Base-by-base conservation (phyloP, 2,329 filamentous ascomycete genomes). In the Chaetomium globosum region DNA sequence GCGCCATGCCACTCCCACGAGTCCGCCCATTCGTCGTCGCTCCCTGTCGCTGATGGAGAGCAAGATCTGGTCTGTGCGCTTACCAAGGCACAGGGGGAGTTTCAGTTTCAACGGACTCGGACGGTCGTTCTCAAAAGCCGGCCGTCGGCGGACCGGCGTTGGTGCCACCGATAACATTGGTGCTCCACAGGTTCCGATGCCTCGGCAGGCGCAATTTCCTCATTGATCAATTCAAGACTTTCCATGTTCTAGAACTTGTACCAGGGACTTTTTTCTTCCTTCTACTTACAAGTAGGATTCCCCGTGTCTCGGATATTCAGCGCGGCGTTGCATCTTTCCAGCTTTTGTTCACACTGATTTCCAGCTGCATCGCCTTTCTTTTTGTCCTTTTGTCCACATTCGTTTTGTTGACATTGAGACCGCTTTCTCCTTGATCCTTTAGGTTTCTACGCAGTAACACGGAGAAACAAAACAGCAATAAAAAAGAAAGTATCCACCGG, bases 131-230 rank as follows among this genome's bases (percentile, higher is more conserved):
- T 39, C 53, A 57, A n/a, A 33, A n/a, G n/a, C 48, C 31, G 33
- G 23, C 33, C 31, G 55, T 61, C 56, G 54, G 49, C 33, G 46
- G 55, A 39, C 51, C 59, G 59, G 54, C n/a, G 46, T 51, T 55
- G 54, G 49, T 49, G 59, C 56, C 59, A 46, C 59, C 54, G 51
- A 63, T 39, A 6, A 6, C 2, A 5, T 16, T 43, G 16, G 8
- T 36, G 56, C 57, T 28, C 60, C 65, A 61, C 46, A 39, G 16
- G 19, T 5, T 16, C 61, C 60, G 51, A 33, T 65, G 63, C 66
- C 66, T 67, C 66, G 66, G 66, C 60, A 63, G 53, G 56, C 51
- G 7, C 59, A 26, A 49, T 16, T 12, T 52, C 43, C 33, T 30
- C 57, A 39, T 61, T 48, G 39, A 53, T 52, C 26, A 23, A 52